A percentile compares a stretch with the other conserved stretches of the same genome.
Evolutionary conservation across 1,284 basidiomycete species (phyloP).

Genomic region (Ustilago trichophora): DNA sequence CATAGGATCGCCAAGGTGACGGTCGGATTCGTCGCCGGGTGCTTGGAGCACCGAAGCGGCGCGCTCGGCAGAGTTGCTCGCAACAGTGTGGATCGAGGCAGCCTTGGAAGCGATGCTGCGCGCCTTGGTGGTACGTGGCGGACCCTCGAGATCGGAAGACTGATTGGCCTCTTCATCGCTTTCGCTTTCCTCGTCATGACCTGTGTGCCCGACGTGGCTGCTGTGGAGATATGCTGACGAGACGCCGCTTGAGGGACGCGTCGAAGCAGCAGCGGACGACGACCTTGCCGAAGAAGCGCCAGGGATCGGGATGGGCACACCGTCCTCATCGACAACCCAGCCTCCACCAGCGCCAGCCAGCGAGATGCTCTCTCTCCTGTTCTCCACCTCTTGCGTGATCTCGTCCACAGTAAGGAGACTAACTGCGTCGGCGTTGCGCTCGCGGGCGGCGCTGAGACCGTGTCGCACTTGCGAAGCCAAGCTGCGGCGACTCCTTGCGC

Average conservation of each 20-base stretch:
- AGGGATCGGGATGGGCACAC: conserved; percentile 58
- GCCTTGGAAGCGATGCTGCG: conserved; percentile 65
- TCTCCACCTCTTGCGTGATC: conserved; percentile 95
- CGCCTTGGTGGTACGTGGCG: conserved; percentile 15
- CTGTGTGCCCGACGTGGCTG: conserved; percentile 67
- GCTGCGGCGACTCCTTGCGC: conserved; percentile 48
- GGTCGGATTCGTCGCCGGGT: conserved; percentile 50
- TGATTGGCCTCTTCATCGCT: conserved; percentile 64
- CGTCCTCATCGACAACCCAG: conserved; percentile 64
- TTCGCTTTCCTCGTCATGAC: conserved; percentile 57
- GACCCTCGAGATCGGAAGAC: conserved; percentile 33
- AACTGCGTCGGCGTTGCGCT: conserved; percentile 81
- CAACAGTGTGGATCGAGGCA: conserved; percentile 19
- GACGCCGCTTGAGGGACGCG: conserved; percentile 44
- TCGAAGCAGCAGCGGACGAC: conserved; percentile 38
- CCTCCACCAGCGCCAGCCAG: conserved; percentile 30
- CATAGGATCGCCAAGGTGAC: conserved; percentile 51
- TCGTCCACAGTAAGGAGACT: conserved; percentile 95
- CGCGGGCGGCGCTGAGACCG: conserved; percentile 64
- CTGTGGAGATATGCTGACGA: conserved; percentile 62
- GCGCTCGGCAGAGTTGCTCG: conserved; percentile 56
- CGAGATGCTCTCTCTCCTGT: conserved; percentile 72
- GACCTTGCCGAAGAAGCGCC: conserved; percentile 28
- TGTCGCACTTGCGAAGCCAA: conserved; percentile 51
- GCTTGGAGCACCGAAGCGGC: conserved; percentile 54